Percentiles rank a stretch among this genome's conserved stretches.
Conservation (phyloP, 805 yeast genomes). For the Jamesozyma piceae region DNA sequence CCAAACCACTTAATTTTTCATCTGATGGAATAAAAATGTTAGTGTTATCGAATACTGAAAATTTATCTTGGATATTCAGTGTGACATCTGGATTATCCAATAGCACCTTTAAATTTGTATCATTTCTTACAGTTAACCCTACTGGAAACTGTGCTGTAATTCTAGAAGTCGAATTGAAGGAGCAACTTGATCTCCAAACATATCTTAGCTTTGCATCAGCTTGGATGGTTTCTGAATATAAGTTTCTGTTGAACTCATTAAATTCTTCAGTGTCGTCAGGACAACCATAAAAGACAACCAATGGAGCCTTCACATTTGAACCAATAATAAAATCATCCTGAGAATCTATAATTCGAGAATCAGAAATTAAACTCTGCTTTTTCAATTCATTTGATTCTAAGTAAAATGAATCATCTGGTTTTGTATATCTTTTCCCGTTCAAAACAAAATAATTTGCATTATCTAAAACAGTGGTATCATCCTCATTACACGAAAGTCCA, state of each 20-base stretch:
- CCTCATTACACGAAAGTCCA: slow-evolving; percentile 5
- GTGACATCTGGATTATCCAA: slow-evolving; percentile 26
- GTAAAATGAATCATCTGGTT: slow-evolving; percentile 69
- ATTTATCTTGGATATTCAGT: slow-evolving; percentile 25
- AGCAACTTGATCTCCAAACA: slow-evolving; percentile 59
- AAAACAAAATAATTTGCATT: slow-evolving; percentile 16
- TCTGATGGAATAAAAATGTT: slow-evolving; percentile 10
- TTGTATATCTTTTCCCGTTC: slow-evolving; percentile 39
- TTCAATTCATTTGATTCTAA: slow-evolving; percentile 45
- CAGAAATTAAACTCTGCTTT: slow-evolving; percentile 14
- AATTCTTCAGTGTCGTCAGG: slow-evolving; percentile 42
- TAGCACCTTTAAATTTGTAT: slow-evolving; percentile 30
- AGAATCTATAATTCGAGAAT: slow-evolving; percentile 24
- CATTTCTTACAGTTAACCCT: slow-evolving; percentile 20
- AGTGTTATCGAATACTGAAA: slow-evolving; percentile 37
- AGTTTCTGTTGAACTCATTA: slow-evolving; percentile 45
- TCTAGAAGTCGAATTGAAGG: slow-evolving; percentile 8
- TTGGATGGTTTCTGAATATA: slow-evolving; percentile 46
- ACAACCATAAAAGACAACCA: slow-evolving; percentile 61
- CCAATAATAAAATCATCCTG: slow-evolving; percentile 62
- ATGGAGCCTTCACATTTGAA: slow-evolving; percentile 36
- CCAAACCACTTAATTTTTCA: slow-evolving; percentile 33
- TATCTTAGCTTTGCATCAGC: slow-evolving; percentile 55
- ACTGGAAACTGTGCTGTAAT: slow-evolving; percentile 20
- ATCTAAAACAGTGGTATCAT: background rate